These are phyloP conservation scores for Sugiyamaella grinbergsii DNA, from an alignment of 1,139 yeast genomes.

Conservation along the genomic window DNA sequence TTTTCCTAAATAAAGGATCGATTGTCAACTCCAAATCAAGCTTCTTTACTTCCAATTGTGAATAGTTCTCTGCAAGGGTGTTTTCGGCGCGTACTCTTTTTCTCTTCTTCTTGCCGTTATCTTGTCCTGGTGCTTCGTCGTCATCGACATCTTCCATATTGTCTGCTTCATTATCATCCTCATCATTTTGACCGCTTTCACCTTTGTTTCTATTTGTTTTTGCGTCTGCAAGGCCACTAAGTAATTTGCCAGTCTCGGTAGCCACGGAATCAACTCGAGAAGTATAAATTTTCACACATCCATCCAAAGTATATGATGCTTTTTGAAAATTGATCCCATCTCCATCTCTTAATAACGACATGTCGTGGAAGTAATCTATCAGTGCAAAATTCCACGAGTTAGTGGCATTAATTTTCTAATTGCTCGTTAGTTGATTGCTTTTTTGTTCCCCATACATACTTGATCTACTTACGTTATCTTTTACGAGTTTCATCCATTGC, in stretches of 20 bases:
- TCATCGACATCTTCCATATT: conserved; percentile 35
- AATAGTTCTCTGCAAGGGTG: conserved; percentile 58
- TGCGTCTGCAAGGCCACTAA: conserved; percentile 67
- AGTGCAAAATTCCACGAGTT: conserved; percentile 81
- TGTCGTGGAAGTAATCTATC: conserved; percentile 81
- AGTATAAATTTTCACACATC: conserved; percentile 81
- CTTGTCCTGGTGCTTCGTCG: conserved; percentile 35
- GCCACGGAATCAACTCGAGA: conserved; percentile 91
- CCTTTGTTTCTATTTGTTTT: conserved; percentile 34
- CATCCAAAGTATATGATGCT: conserved; percentile 80
- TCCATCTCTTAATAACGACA: conserved; percentile 60
- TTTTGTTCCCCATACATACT: neutral
- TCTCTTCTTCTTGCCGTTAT: conserved; percentile 26
- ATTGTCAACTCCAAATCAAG: conserved; percentile 76
- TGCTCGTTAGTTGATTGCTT: neutral
- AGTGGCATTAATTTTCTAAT: conserved; percentile 49
- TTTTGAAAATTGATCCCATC: conserved; percentile 71
- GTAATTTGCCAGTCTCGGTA: conserved; percentile 80
- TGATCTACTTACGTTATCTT: conserved; percentile 55
- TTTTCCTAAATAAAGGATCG: conserved; percentile 87
- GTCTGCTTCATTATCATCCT: conserved; percentile 36
- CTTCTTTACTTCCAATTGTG: conserved; percentile 63
- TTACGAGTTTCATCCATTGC: conserved; percentile 88
- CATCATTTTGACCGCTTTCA: conserved; percentile 40
- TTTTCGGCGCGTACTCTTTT: conserved; percentile 43